Base-by-base conservation (phyloP, 345 rosid genomes). In the Linum tenue region DNA sequence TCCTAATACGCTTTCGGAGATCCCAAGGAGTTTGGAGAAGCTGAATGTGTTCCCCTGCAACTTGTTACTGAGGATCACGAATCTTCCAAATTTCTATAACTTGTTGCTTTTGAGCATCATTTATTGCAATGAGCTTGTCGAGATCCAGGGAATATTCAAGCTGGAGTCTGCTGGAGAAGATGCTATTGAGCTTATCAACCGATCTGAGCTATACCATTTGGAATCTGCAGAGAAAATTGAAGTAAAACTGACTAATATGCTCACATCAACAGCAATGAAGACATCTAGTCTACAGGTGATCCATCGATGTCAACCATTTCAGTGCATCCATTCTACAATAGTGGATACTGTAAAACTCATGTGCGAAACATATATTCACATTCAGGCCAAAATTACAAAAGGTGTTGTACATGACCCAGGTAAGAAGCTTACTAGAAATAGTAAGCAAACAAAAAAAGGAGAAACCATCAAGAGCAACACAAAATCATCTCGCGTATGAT, bases 401-500 rank as follows among this genome's bases (percentile, higher is more conserved):
- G 9, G 48, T 1, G 48, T 48, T 3, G 12, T 9, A 6, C 53
- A 48, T 0, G 9, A 44, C 3, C 9, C 9, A n/a, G n/a, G n/a
- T n/a, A n/a, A 44, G 9, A 44, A 7, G 9, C 51, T 2, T 44
- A 44, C 9, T 1, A 14, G 11, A 14, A 6, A 44, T 2, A 14
- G 51, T 44, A 44, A 44, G 9, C 51, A 3, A 44, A 44, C n/a
- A n/a, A n/a, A n/a, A n/a, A n/a, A n/a, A n/a, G n/a, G n/a, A n/a
- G n/a, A n/a, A n/a, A n/a, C n/a, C n/a, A n/a, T n/a, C n/a, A n/a
- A n/a, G n/a, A 44, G 51, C 53, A 8, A 15, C 53, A 48, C 53
- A 48, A 85, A 67, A 65, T 85, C 97, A 39, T 80, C 87, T 7
- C 86, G 83, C 38, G 59, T 74, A 62, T 65, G 81, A 62, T 72